These are phyloP conservation scores for Sporothrix curviconia DNA, from an alignment of 2,329 filamentous ascomycete species.

Conservation along the genomic window DNA sequence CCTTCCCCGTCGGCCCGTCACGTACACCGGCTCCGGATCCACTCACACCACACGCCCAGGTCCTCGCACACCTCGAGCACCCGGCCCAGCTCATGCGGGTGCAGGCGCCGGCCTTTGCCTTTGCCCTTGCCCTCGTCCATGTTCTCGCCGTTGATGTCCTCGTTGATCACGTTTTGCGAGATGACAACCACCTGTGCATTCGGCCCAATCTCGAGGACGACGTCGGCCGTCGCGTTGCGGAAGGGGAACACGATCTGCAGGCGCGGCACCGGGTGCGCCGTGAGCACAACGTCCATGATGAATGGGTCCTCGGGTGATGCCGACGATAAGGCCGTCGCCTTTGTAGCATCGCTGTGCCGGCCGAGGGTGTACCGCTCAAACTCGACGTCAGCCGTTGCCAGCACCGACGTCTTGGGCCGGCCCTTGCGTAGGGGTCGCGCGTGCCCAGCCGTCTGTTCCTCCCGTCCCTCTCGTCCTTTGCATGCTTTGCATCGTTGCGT, in stretches of 20 bases:
- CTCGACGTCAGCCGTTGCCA: conserved; percentile 24
- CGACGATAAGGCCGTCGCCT: background rate
- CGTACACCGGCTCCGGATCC: conserved; percentile 36
- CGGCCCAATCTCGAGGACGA: conserved; percentile 52
- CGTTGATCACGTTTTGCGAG: conserved; percentile 49
- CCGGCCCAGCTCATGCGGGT: conserved; percentile 37
- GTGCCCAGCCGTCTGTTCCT: too few relatives aligned
- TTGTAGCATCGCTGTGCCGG: background rate
- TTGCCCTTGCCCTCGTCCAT: conserved; percentile 17
- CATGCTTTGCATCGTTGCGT: conserved; percentile 19
- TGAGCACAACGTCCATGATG: conserved; percentile 48
- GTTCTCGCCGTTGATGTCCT: conserved; percentile 9
- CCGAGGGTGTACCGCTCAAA: conserved; percentile 21
- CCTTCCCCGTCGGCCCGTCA: conserved; percentile 12
- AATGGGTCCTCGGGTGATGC: conserved; percentile 10
- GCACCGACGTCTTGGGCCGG: conserved; percentile 9
- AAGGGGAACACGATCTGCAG: conserved; percentile 51
- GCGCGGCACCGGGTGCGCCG: conserved; percentile 42
- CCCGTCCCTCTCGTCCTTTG: too few relatives aligned
- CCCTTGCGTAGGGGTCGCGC: background rate
- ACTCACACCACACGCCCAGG: conserved; percentile 48
- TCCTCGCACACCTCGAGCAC: conserved; percentile 46
- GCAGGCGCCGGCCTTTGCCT: conserved; percentile 32
- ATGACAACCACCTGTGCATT: conserved; percentile 54
- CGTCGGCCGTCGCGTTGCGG: conserved; percentile 38